Evolutionary conservation across 1,284 basidiomycete genomes (phyloP).

Genomic region (Malassezia psittaci): DNA sequence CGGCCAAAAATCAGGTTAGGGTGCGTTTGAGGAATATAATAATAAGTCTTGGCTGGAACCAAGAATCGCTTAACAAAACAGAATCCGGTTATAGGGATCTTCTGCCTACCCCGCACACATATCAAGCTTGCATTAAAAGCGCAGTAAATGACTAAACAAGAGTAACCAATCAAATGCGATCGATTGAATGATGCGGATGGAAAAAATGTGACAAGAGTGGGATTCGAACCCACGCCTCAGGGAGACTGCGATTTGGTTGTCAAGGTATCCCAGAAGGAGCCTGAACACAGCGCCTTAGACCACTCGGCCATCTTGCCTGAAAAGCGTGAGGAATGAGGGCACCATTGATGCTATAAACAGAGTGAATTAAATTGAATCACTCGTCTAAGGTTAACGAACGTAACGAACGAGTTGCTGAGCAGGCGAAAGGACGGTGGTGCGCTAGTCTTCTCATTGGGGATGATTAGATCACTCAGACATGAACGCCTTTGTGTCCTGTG

Average conservation of each 20-base stretch:
- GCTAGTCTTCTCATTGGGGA: too few species aligned
- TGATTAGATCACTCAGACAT: too few species aligned
- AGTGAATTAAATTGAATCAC: too few species aligned
- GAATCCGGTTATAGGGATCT: too few species aligned
- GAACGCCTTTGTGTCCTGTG: not conserved
- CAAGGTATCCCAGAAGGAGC: slow-evolving; percentile 17
- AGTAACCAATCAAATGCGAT: too few species aligned
- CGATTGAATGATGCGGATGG: not conserved
- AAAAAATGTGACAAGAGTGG: slow-evolving; percentile 26
- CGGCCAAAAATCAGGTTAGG: too few species aligned
- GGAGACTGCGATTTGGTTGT: slow-evolving; percentile 20
- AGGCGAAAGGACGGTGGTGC: too few species aligned
- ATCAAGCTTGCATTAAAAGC: not conserved
- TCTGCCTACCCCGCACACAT: not conserved
- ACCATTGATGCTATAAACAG: not conserved
- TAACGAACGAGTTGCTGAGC: too few species aligned
- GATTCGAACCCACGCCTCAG: slow-evolving; percentile 32
- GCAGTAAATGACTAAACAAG: too few species aligned
- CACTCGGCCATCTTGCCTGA: slow-evolving; percentile 37
- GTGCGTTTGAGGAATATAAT: not conserved
- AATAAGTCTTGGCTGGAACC: not conserved
- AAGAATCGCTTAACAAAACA: too few species aligned
- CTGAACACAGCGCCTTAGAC: slow-evolving; percentile 35
- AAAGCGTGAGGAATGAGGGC: not conserved
- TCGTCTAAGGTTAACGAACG: too few species aligned